These are phyloP conservation scores for Daedalea quercina DNA, from an alignment of 768 basidiomycete genomes.

Conservation along the genomic window DNA sequence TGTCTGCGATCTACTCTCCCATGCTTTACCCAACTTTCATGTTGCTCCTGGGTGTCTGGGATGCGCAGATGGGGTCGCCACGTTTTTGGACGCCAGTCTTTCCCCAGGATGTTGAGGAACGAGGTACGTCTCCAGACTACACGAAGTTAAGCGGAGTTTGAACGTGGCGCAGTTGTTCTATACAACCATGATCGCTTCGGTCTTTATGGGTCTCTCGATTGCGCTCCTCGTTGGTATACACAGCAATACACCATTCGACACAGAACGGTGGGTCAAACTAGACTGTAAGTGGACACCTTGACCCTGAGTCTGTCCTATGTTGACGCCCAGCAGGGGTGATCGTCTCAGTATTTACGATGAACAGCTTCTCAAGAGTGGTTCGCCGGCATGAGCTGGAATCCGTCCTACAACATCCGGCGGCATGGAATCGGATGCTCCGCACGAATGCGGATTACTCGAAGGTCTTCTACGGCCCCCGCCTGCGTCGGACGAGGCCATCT, in stretches of 20 bases:
- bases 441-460: conserved; percentile 21
- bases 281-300: conserved; percentile 37
- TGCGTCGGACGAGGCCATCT: background rate
- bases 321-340: conserved; percentile 37
- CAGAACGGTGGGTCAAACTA: conserved; percentile 45
- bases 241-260: conserved; percentile 36
- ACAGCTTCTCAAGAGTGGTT: conserved; percentile 54
- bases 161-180: conserved; percentile 39
- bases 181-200: conserved; percentile 44
- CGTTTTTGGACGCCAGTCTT: conserved; percentile 46
- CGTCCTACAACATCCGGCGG: conserved; percentile 40
- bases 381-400: conserved; percentile 55
- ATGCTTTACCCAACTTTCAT: background rate
- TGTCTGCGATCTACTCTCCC: conserved; percentile 11
- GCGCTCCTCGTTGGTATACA: conserved; percentile 46
- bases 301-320: background rate
- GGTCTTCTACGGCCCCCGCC: conserved; percentile 1
- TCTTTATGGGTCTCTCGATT: conserved; percentile 41
- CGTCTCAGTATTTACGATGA: conserved; percentile 48
- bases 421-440: conserved; percentile 31
- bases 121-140: conserved; percentile 37
- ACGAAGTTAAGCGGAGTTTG: background rate
- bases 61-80: conserved; percentile 40
- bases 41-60: conserved; percentile 18
- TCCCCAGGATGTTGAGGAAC: conserved; percentile 52